Evolutionary conservation across 805 yeast genomes (phyloP), one percentile per base, ranked within the genome.

Genomic region (Starmerella lactis-condensi): DNA sequence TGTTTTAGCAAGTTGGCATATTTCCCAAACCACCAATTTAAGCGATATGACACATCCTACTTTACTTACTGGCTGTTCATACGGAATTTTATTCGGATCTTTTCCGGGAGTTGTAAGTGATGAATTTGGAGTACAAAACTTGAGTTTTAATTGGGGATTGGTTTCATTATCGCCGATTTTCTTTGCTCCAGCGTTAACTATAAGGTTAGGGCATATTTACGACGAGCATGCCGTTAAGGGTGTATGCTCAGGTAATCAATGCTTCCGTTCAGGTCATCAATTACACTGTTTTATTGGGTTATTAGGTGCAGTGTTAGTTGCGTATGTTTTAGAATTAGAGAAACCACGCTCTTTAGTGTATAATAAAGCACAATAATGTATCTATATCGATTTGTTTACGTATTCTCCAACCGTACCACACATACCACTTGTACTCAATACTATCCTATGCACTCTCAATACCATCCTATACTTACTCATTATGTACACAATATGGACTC

Each of bases 101-200:
- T 64, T 67, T 52, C 89, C 91, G 4, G 69, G 76, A n/a, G 66
- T 77, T 14, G 63, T 74, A n/a, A 66, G 79, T 12, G 85, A 77
- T 40, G 52, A 63, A 7, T 76, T 75, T 53, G 89, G 89, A 2
- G 65, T 77, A 57, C 57, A 57, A 12, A 60, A 65, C 31, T 74
- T 75, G 43, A 65, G 77, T 6, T 69, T 65, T 40, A 74, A 74
- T 44, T 76, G 82, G 78, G 91, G 91, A 0, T 47, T 71, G 22
- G 62, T 74, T 15, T 69, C 72, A 8, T 45, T 73, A 31, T 68
- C 82, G 0, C 83, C 89, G 1, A 63, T 73, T 11, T 39, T 71
- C 0, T 69, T 76, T 1, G 65, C 74, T 24, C 65, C 66, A 39
- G 53, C 64, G 36, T 61, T 76, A 40, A 74, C 78, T 26, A 58